Percentiles rank a stretch among this genome's conserved stretches.
Evolutionary conservation across 352 stramenopile species (phyloP).

Genomic region (Blastocystis sp.): DNA sequence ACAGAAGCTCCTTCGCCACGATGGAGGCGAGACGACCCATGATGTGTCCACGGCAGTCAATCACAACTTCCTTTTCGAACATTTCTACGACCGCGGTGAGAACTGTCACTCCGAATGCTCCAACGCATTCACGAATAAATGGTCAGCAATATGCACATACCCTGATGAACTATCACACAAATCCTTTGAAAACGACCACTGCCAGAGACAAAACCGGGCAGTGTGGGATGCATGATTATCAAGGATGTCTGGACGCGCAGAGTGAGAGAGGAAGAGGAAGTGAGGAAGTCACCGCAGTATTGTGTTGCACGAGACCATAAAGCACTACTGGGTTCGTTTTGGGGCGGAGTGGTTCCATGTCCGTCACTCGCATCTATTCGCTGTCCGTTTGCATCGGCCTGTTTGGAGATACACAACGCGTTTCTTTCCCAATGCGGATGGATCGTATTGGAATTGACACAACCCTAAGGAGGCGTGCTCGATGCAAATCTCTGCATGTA

Average conservation of each 20-base stretch:
- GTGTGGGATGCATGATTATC: conserved; percentile 39
- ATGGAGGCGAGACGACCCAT: conserved; percentile 95
- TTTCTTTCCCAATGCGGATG: no score
- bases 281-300: no score
- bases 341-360: no score
- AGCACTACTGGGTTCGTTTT: no score
- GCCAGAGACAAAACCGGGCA: conserved; percentile 7
- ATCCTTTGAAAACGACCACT: conserved; percentile 13
- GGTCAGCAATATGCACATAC: background rate
- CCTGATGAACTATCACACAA: conserved; percentile 43
- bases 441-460: no score
- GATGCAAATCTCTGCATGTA: no score
- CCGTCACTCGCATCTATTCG: no score
- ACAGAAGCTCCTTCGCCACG: conserved; percentile 98
- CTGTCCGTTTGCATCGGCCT: no score
- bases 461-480: no score
- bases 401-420: no score
- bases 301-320: no score
- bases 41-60: conserved; percentile 97
- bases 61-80: conserved; percentile 92
- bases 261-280: no score
- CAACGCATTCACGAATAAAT: background rate
- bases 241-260: background rate
- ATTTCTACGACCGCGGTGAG: conserved; percentile 75
- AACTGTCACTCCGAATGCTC: background rate